A percentile compares a stretch with the other conserved stretches of the same genome.
These are phyloP conservation scores for Xylaria polymorpha DNA, from an alignment of 2,329 filamentous ascomycete species.

Conservation along the genomic window DNA sequence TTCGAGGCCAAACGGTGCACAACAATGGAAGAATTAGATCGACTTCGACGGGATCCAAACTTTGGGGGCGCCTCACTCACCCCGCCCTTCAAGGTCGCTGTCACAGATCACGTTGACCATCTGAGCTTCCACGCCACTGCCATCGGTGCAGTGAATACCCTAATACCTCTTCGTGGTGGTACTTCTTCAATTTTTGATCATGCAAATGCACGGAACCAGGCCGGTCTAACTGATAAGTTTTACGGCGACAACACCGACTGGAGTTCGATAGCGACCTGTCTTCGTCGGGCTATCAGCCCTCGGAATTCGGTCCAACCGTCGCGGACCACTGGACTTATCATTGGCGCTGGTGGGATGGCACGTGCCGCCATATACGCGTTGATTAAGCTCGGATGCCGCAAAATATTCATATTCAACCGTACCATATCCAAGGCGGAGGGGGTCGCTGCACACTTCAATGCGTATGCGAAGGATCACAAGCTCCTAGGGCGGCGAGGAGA, in stretches of 20 bases:
- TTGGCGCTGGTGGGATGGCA: conserved; percentile 77
- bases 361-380: conserved; percentile 79
- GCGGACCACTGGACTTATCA: conserved; percentile 65
- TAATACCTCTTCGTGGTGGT: conserved; percentile 72
- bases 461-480: conserved; percentile 55
- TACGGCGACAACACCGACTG: conserved; percentile 79
- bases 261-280: conserved; percentile 71
- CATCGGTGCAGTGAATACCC: conserved; percentile 78
- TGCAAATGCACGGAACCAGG: conserved; percentile 68
- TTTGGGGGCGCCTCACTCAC: conserved; percentile 77
- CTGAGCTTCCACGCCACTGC: conserved; percentile 75
- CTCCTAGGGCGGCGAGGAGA: conserved; percentile 51
- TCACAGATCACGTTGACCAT: conserved; percentile 72
- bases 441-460: conserved; percentile 75
- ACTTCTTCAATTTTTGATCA: conserved; percentile 64
- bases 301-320: conserved; percentile 68
- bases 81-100: conserved; percentile 76
- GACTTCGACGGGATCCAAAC: conserved; percentile 66
- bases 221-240: conserved; percentile 70
- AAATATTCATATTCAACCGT: conserved; percentile 78
- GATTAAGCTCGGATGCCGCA: conserved; percentile 76
- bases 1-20: conserved; percentile 70
- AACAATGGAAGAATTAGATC: conserved; percentile 70
- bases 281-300: conserved; percentile 76
- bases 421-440: conserved; percentile 69